Evolutionary conservation across 2,329 filamentous ascomycete species (phyloP).

Genomic region (Conoideocrella luteorostrata): DNA sequence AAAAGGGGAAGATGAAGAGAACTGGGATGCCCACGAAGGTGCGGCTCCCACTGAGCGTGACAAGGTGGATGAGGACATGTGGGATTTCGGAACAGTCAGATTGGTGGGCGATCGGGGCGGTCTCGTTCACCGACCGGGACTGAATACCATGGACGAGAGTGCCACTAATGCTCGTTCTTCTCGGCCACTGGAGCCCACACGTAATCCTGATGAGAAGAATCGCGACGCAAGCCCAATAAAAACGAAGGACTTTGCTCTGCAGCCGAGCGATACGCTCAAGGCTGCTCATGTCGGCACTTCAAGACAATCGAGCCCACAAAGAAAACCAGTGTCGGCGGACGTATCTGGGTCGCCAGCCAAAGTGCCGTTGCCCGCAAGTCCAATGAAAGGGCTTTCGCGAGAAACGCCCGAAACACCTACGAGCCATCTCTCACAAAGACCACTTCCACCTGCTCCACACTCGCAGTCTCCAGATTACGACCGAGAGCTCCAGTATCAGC

Average conservation of each 20-base stretch:
- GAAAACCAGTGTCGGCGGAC: constrained; percentile 40
- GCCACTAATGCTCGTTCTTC: constrained; percentile 69
- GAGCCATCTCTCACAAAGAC: constrained; percentile 26
- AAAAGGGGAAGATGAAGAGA: constrained; percentile 63
- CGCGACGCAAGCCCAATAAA: constrained; percentile 48
- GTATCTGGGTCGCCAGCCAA: constrained; percentile 48
- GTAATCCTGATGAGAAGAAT: constrained; percentile 46
- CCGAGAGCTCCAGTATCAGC: constrained; percentile 51
- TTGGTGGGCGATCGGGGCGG: constrained; percentile 64
- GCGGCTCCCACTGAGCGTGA: constrained; percentile 48
- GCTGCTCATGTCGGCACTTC: constrained; percentile 39
- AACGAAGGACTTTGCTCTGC: constrained; percentile 35
- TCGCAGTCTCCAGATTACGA: constrained; percentile 55
- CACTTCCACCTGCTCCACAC: constrained; percentile 40
- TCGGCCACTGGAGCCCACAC: constrained; percentile 40
- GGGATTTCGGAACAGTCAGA: constrained; percentile 96
- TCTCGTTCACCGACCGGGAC: constrained; percentile 47
- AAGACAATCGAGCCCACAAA: constrained; percentile 54
- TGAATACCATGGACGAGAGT: constrained; percentile 70
- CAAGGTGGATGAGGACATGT: constrained; percentile 72
- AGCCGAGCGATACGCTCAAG: constrained; percentile 51
- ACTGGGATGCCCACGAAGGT: constrained; percentile 48
- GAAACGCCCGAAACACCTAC: constrained; percentile 41
- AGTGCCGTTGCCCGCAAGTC: constrained; percentile 48
- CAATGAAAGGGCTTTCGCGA: constrained; percentile 21